Base-by-base conservation (phyloP, 2,329 filamentous ascomycete genomes). In the Lecanoromycetidae sp. region DNA sequence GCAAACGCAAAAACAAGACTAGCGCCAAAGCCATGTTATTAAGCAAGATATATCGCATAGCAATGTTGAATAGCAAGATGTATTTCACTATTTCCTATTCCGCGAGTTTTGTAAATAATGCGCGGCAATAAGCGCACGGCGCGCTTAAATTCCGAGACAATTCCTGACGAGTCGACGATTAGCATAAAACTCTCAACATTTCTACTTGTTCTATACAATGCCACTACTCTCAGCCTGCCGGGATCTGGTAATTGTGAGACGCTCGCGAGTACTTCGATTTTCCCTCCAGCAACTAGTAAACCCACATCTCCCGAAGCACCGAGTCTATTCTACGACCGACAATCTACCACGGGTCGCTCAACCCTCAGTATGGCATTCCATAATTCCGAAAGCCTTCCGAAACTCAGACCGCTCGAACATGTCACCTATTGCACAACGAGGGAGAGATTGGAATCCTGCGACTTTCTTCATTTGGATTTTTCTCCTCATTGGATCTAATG, bases 401-500 rank as follows among this genome's bases (percentile, higher is more conserved):
- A 70, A 56, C 43, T 60, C 57, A 36, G 57, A 64, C 57, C 45
- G 58, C 58, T 52, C 59, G 13, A 57, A 52, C 36, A 47, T 32
- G 54, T 56, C 34, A 66, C 66, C 57, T 63, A 67, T 53, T 3
- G 20, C 55, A 3, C 41, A 54, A 27, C 57, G 62, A 54, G 67
- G 73, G 13, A 81, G 76, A 59, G 76, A 79, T 56, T 85, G 82
- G 80, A 90, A 90, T 56, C 84, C 85, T 2, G 83, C 83, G 17
- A 87, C 81, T 0, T 90, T 87, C 59, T 91, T 81, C 63, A 85
- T 90, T 56, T 70, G 80, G 57, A 85, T 90, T 53, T 87, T 87
- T 58, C 70, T 87, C 33, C 74, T 96, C 53, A 90, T 96, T 54
- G 93, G 93, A 3, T 94, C 87, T 52, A 94, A 95, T 72, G 85